phyloP scores from a whole-genome alignment of 2,329 filamentous ascomycete genomes.

The Botrytis pseudocinerea region DNA sequence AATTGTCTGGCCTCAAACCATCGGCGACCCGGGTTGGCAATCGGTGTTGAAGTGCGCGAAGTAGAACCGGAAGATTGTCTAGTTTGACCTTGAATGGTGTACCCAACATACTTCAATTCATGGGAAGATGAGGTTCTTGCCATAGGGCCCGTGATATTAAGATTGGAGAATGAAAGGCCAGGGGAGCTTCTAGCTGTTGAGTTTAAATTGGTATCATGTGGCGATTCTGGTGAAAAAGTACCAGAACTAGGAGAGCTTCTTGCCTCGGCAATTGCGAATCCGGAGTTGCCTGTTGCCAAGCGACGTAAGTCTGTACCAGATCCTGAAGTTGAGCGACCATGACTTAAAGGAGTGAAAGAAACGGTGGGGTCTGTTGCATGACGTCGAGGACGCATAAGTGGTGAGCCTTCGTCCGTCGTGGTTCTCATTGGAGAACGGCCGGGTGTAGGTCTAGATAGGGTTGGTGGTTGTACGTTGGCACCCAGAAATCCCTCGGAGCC shows the following conservation, averaged over 20 bases:
- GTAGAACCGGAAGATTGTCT: background rate
- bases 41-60: background rate
- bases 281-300: background rate
- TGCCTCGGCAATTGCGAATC: background rate
- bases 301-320: conserved; percentile 11
- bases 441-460: background rate
- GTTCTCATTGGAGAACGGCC: conserved; percentile 5
- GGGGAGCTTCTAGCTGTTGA: conserved; percentile 11
- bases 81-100: background rate
- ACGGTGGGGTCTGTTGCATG: background rate
- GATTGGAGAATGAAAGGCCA: background rate
- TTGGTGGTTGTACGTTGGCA: background rate
- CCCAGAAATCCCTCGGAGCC: background rate
- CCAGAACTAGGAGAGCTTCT: background rate
- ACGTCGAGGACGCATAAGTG: conserved; percentile 11
- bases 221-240: background rate
- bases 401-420: conserved; percentile 15
- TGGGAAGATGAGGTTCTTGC: background rate
- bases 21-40: background rate
- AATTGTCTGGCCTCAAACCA: conserved; percentile 8
- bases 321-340: background rate
- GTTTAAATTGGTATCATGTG: background rate
- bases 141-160: background rate
- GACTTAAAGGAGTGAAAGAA: background rate
- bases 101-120: background rate